phyloP scores from a whole-genome alignment of 805 yeast genomes.

The Sungouiella thailandica region DNA sequence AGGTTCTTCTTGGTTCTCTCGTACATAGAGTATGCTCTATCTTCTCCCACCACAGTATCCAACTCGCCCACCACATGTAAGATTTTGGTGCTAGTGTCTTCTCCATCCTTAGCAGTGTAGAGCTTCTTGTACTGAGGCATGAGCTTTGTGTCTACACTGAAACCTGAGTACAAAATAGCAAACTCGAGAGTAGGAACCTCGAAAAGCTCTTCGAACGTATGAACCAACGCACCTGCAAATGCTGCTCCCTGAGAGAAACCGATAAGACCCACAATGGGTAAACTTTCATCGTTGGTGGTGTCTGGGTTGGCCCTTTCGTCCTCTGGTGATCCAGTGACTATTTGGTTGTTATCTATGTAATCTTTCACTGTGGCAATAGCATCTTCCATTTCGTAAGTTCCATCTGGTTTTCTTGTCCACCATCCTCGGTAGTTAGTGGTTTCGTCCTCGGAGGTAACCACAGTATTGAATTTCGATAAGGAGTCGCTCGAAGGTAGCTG shows the following conservation, averaged over 20 bases:
- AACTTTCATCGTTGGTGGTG: conserved; percentile 11
- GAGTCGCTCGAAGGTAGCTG: conserved; percentile 72
- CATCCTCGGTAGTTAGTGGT: conserved; percentile 53
- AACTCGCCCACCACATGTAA: conserved; percentile 81
- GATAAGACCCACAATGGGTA: conserved; percentile 79
- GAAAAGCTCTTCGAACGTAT: conserved; percentile 51
- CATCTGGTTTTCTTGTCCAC: conserved; percentile 62
- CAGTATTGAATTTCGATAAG: conserved; percentile 45
- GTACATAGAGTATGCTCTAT: conserved; percentile 58
- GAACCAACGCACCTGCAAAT: conserved; percentile 64
- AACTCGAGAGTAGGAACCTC: conserved; percentile 52
- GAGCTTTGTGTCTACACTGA: conserved; percentile 27
- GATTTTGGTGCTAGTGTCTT: conserved; percentile 20
- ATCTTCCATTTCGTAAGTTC: conserved; percentile 40
- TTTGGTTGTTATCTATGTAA: conserved; percentile 55
- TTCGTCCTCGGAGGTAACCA: conserved; percentile 26
- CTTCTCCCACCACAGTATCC: conserved; percentile 80
- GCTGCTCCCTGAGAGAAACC: conserved; percentile 98
- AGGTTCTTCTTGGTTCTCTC: conserved; percentile 38
- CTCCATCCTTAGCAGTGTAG: conserved; percentile 17
- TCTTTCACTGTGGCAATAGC: conserved; percentile 45
- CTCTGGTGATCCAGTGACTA: conserved; percentile 24
- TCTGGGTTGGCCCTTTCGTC: conserved; percentile 16
- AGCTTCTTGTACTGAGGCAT: conserved; percentile 21
- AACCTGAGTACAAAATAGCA: conserved; percentile 72